Base-by-base conservation (phyloP, 768 basidiomycete genomes). In the Saitozyma podzolica region DNA sequence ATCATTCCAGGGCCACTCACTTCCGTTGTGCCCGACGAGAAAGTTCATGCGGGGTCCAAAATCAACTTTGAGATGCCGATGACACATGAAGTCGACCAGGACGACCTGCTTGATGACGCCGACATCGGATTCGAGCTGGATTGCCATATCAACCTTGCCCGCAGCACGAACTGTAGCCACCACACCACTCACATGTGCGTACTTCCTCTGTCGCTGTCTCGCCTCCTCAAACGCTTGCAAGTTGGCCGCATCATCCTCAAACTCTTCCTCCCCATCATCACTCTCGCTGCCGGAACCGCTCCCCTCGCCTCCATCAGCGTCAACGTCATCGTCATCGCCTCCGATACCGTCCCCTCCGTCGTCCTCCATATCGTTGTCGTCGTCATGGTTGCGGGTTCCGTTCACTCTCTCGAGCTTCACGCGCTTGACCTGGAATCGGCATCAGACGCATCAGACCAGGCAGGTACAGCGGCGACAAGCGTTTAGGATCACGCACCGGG, bases 41-140 rank as follows among this genome's bases (percentile, higher is more conserved):
- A 98, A 98, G 80, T 98, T 99, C 74, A 99, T 90, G 78, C 94
- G 91, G 9, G 90, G 88, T 0, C 92, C 92, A 66, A 98, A 92
- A 2, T 85, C 84, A 80, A 96, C 91, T 0, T 84, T 87, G 50
- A 93, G 83, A 79, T 84, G 87, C 76, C 87, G 84, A 81, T 98
- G 94, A 79, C 93, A 96, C 93, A 98, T 95, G 81, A 98, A 98
- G 74, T 97, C 88, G 73, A 87, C 84, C 85, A 80, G 59, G 20
- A 62, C 58, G 57, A 79, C 67, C 5, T 84, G 83, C 69, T 91
- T 89, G 63, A 97, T 90, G 67, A 97, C 88, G 6, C 94, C 95
- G 70, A 88, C 85, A 55, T 94, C 88, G 6, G 93, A 90, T 51
- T 90, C 83, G 13, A 83, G 85, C 92, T 95, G 67, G 3, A 51